Conservation (phyloP, 768 basidiomycete genomes). For the Mycena metata region DNA sequence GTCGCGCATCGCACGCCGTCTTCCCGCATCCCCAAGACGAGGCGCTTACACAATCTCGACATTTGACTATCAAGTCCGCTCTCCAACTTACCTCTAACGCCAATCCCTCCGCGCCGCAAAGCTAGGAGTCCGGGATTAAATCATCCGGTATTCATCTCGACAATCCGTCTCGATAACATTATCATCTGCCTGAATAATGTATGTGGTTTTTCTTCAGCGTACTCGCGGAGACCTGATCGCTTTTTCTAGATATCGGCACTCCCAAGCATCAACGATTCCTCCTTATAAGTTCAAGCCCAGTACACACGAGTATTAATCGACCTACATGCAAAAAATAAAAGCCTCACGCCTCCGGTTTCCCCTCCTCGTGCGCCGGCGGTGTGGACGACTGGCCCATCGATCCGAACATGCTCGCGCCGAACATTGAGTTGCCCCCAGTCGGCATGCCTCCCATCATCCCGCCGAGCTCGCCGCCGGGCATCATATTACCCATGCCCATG, state of each 20-base stretch:
- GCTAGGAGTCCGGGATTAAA: no score
- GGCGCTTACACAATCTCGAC: no score
- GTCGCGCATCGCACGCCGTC: no score
- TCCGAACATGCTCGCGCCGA: conserved; percentile 5
- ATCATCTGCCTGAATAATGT: conserved; percentile 3
- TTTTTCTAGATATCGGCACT: no score
- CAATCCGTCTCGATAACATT: conserved; percentile 1
- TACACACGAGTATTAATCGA: conserved; percentile 4
- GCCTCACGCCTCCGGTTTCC: conserved; percentile 9
- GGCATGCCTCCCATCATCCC: conserved; percentile 12
- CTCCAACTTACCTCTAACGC: no score
- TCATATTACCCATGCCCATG: conserved; percentile 19
- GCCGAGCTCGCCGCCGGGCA: conserved; percentile 10
- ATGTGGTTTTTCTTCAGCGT: no score
- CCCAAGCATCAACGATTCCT: no score
- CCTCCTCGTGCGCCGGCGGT: conserved; percentile 6
- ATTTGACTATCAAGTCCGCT: no score
- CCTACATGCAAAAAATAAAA: conserved; percentile 12
- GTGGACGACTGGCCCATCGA: conserved; percentile 12
- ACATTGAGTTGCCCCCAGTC: conserved; percentile 15
- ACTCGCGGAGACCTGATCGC: no score
- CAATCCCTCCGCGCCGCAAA: no score
- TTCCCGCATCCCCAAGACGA: no score
- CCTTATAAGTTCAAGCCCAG: conserved; percentile 1
- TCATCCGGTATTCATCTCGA: no score